These are phyloP conservation scores for Diaporthe sp. DNA, from an alignment of 2,329 filamentous ascomycete species.

Conservation along the genomic window DNA sequence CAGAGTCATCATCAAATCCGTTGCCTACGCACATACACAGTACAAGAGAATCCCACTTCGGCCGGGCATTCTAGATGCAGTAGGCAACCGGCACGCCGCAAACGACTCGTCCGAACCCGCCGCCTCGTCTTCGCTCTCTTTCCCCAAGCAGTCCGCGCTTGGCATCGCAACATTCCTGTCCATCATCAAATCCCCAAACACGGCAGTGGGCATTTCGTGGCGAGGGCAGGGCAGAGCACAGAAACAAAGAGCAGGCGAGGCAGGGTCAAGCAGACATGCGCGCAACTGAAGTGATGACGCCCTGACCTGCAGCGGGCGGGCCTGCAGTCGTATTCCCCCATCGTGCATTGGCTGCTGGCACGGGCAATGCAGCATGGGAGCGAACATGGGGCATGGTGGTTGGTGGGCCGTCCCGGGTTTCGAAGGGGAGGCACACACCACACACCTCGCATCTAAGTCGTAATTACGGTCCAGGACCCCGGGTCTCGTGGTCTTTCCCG, in stretches of 20 bases:
- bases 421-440: neutral
- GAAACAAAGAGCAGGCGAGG: no score
- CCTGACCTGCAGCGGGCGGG: neutral
- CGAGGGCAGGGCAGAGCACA: neutral
- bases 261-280: neutral
- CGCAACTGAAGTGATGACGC: slow-evolving; percentile 12
- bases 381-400: no score
- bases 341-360: slow-evolving; percentile 4
- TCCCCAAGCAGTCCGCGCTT: neutral
- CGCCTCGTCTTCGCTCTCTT: neutral
- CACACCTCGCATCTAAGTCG: slow-evolving; percentile 27
- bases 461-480: slow-evolving; percentile 1
- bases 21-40: no score
- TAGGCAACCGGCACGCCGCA: neutral
- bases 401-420: neutral
- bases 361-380: neutral
- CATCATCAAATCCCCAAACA: neutral
- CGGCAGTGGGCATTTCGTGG: neutral
- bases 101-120: slow-evolving; percentile 3
- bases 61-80: neutral
- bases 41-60: neutral
- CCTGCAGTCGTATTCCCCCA: neutral
- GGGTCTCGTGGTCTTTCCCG: slow-evolving; percentile 10
- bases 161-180: neutral
- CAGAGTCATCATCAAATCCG: neutral